Percentiles rank a stretch among this genome's conserved stretches.
Evolutionary conservation across 805 yeast genomes (phyloP).

Genomic region (Novakomyces olei): DNA sequence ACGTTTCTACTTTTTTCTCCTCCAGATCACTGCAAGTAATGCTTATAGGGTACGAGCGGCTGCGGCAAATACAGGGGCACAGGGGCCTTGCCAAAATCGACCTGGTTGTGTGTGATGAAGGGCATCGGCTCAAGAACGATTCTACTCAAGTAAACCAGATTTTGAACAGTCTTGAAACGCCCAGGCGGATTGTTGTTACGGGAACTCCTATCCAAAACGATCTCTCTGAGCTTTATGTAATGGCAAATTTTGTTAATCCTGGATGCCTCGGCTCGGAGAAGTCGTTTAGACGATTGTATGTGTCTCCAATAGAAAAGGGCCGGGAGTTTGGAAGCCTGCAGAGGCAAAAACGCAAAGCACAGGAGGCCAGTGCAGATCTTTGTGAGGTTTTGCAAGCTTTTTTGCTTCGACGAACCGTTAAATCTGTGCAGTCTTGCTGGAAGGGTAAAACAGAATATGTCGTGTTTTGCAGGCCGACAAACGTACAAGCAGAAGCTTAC

Average conservation of each 20-base stretch:
- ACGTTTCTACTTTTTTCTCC: constrained; percentile 32
- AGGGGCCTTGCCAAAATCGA: constrained; percentile 25
- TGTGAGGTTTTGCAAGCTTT: no score
- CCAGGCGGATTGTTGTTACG: constrained; percentile 44
- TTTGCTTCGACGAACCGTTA: no score
- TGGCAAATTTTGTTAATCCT: constrained; percentile 68
- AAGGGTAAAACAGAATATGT: no score
- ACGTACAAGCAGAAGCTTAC: no score
- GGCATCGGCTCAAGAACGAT: constrained; percentile 60
- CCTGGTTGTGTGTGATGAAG: constrained; percentile 78
- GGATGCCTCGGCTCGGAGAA: constrained; percentile 47
- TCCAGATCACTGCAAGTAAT: constrained; percentile 62
- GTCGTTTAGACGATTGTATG: constrained; percentile 24
- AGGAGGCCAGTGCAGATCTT: no score
- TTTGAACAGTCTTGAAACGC: background rate
- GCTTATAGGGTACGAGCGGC: constrained; percentile 72
- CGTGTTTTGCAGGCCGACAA: no score
- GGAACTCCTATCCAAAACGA: constrained; percentile 95
- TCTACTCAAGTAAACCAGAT: background rate
- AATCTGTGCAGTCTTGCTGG: no score
- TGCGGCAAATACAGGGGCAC: constrained; percentile 28
- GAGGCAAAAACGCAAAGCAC: no score
- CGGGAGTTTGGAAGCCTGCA: no score
- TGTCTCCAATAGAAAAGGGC: constrained; percentile 62
- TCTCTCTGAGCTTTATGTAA: constrained; percentile 55